phyloP scores from a whole-genome alignment of 495 filamentous ascomycete species.

The Aspergillus carlsbadensis region DNA sequence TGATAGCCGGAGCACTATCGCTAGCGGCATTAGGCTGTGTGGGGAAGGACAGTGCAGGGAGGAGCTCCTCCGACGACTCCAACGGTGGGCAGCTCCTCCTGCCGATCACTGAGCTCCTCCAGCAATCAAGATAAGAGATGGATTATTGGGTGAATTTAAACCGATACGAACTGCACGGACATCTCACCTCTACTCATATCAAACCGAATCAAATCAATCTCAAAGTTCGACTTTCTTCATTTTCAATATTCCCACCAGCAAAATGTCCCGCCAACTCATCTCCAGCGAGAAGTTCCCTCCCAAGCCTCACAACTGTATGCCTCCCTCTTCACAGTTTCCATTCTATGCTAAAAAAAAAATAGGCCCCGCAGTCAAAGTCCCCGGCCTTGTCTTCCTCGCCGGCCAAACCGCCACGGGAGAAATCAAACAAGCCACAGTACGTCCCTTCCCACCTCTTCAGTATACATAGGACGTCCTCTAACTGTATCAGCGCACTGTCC shows the following conservation, averaged over 20 bases:
- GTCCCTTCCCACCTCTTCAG: slow-evolving; percentile 1
- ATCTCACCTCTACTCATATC: too few species aligned
- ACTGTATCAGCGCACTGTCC: slow-evolving; percentile 20
- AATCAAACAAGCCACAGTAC: slow-evolving; percentile 40
- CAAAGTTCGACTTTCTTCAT: too few species aligned
- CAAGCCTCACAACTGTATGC: slow-evolving; percentile 42
- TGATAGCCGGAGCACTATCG: not conserved
- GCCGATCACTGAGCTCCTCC: too few species aligned
- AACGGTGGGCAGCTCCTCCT: too few species aligned
- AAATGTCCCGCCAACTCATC: slow-evolving; percentile 42
- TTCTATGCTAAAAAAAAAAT: too few species aligned
- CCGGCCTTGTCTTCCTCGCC: slow-evolving; percentile 40
- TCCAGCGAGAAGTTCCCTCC: slow-evolving; percentile 42
- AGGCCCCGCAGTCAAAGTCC: slow-evolving; percentile 39
- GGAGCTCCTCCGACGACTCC: not conserved
- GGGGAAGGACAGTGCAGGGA: too few species aligned
- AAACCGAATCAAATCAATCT: too few species aligned
- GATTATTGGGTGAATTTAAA: too few species aligned
- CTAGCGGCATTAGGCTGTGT: too few species aligned
- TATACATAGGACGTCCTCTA: not conserved
- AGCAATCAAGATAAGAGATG: too few species aligned
- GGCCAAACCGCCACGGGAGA: slow-evolving; percentile 44
- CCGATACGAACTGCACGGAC: too few species aligned
- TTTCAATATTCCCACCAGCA: slow-evolving; percentile 1
- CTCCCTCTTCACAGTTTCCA: not conserved